Evolutionary conservation across 179 eudicot species (phyloP).

Genomic region (Kewa caespitosa): DNA sequence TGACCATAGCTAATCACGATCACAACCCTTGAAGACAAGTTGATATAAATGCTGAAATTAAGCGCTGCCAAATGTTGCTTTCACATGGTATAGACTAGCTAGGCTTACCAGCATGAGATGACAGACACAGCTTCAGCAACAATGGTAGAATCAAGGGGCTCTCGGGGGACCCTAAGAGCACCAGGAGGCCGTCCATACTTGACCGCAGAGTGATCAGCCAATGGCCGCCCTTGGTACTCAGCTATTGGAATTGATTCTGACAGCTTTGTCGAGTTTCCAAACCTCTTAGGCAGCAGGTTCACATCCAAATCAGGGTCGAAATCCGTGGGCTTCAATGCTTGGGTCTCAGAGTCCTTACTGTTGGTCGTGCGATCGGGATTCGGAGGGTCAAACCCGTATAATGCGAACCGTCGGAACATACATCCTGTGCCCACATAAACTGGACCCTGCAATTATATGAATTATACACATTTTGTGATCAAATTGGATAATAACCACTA

Average conservation of each 20-base stretch:
- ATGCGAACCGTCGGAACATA: slow-evolving; percentile 79
- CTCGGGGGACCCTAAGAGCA: slow-evolving; percentile 54
- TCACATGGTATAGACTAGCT: too few relatives aligned
- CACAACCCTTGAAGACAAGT: too few relatives aligned
- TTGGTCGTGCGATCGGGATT: slow-evolving; percentile 29
- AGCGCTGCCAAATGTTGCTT: too few relatives aligned
- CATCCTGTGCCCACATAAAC: slow-evolving; percentile 80
- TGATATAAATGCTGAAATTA: too few relatives aligned
- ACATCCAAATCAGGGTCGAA: slow-evolving; percentile 75
- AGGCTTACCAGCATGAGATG: slow-evolving; percentile 82
- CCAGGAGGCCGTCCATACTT: slow-evolving; percentile 87
- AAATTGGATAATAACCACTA: too few relatives aligned
- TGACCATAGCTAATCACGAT: too few relatives aligned
- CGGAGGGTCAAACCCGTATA: slow-evolving; percentile 82
- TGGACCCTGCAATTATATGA: slow-evolving; percentile 49
- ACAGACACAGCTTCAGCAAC: slow-evolving; percentile 88
- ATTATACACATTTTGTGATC: background rate
- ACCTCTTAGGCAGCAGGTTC: slow-evolving; percentile 60
- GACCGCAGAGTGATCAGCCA: slow-evolving; percentile 75
- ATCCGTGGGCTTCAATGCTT: slow-evolving; percentile 49
- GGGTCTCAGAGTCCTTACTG: slow-evolving; percentile 38
- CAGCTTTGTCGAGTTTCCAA: slow-evolving; percentile 69
- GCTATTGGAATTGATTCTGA: slow-evolving; percentile 68
- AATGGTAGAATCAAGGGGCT: slow-evolving; percentile 72
- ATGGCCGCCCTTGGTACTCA: slow-evolving; percentile 75